These are phyloP conservation scores for Corymbia calophylla DNA, from an alignment of 441 rosid species.

Conservation along the genomic window DNA sequence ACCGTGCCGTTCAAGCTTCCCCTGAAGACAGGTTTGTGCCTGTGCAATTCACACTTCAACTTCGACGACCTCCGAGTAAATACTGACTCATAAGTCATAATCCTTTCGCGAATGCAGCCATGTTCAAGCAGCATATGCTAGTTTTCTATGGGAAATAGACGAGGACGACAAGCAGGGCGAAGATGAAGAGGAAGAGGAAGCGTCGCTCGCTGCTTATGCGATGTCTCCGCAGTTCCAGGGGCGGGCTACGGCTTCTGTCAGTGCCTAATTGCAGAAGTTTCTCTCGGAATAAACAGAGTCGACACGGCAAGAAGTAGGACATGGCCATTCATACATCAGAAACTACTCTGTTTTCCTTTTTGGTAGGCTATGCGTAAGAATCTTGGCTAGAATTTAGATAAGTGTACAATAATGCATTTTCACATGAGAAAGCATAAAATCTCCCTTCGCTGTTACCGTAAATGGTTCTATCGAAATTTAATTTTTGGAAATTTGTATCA, in stretches of 20 bases:
- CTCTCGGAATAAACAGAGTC: neutral
- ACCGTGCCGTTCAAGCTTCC: slow-evolving; percentile 44
- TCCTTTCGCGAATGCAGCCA: slow-evolving; percentile 17
- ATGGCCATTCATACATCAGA: neutral
- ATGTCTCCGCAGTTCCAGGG: neutral
- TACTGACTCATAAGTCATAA: neutral
- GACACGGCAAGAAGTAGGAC: neutral
- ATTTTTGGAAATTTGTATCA: neutral
- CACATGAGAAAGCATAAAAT: neutral
- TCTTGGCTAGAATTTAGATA: neutral
- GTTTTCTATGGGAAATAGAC: slow-evolving; percentile 53
- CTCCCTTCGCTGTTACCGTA: neutral
- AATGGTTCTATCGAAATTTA: neutral
- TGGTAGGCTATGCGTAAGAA: neutral
- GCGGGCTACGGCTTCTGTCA: neutral
- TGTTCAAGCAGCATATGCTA: slow-evolving; percentile 62
- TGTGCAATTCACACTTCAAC: neutral
- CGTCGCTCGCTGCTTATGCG: neutral
- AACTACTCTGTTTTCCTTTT: neutral
- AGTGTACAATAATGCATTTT: neutral
- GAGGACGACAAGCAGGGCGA: slow-evolving; percentile 26
- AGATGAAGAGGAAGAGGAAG: slow-evolving; percentile 19
- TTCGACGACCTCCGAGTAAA: neutral
- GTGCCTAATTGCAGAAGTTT: neutral
- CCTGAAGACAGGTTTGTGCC: slow-evolving; percentile 36